Conservation (phyloP, 2,329 filamentous ascomycete genomes). For the Cladophialophora psammophila region DNA sequence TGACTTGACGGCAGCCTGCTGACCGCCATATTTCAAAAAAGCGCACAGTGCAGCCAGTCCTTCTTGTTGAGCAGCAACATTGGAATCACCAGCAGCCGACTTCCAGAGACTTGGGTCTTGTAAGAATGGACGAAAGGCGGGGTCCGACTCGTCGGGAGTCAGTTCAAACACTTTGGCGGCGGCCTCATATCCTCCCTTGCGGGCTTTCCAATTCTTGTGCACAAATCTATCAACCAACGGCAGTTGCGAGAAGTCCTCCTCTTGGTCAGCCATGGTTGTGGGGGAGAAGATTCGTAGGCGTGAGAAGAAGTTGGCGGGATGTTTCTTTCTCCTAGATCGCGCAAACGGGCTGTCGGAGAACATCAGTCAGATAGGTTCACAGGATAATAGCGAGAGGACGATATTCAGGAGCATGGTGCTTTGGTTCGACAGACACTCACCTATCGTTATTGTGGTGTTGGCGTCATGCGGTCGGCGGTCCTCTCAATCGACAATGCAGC, state of each 20-base stretch:
- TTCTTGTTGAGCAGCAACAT: constrained; percentile 95
- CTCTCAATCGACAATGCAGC: constrained; percentile 1
- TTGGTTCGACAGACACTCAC: constrained; percentile 1
- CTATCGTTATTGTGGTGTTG: constrained; percentile 11
- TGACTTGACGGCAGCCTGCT: constrained; percentile 72
- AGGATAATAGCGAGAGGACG: not conserved
- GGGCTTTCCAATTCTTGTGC: constrained; percentile 86
- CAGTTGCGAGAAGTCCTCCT: constrained; percentile 54
- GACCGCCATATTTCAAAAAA: constrained; percentile 89
- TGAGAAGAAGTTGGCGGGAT: constrained; percentile 21
- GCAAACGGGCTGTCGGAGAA: constrained; percentile 36
- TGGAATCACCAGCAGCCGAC: constrained; percentile 88
- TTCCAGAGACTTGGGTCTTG: constrained; percentile 90
- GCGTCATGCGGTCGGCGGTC: constrained; percentile 12
- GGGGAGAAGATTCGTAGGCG: constrained; percentile 37
- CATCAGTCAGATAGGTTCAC: constrained; percentile 29
- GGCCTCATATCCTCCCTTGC: constrained; percentile 94
- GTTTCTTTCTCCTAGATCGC: constrained; percentile 26
- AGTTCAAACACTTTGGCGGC: constrained; percentile 84
- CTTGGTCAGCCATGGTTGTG: constrained; percentile 50
- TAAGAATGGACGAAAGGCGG: constrained; percentile 85
- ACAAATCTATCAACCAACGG: constrained; percentile 52
- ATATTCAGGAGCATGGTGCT: not conserved
- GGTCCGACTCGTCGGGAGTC: constrained; percentile 83
- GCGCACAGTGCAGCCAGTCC: constrained; percentile 86